Base-by-base conservation (phyloP, 2,329 filamentous ascomycete species). In the Aspergillus awamori region DNA sequence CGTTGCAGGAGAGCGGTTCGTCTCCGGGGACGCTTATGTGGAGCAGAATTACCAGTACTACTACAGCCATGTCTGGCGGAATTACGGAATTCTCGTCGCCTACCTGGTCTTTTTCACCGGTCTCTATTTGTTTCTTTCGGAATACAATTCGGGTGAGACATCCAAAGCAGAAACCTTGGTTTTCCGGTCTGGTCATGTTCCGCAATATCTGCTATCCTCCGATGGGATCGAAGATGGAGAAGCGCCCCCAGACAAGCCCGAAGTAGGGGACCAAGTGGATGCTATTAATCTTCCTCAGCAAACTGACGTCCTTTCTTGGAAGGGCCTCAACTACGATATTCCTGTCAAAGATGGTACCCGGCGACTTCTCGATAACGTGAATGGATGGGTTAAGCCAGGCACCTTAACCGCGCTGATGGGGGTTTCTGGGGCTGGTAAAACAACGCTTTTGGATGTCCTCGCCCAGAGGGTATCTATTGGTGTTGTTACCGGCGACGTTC, bases 331-430 rank as follows among this genome's bases (percentile, higher is more conserved):
- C 76, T 96, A 90, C 67, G 87, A 90, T 61, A 88, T 92, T 91
- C 80, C 86, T 91, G 76, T 66, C 47, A 65, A 69, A 38, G 65
- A 64, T 10, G 67, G 68, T 6, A 67, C 65, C 15, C 64, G 65
- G 11, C 60, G 65, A 24, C 60, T 71, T 20, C 43, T 71, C 54
- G 67, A 67, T 43, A 53, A 70, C 41, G 64, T 70, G 89, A 94
- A 76, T 93, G 93, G 93, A 36, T 97, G 92, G 91, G 92, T 97
- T 58, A 94, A 96, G 77, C 93, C 93, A 4, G 93, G 93, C 61
- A 96, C 91, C 4, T 73, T 96, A 53, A 97, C 93, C 2, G 93
- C 92, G 8, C 82, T 96, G 2, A 96, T 97, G 92, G 91, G 92
- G 76, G 91, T 93, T 5, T 93, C 90, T 28, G 93, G 93, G 59